Conservation (phyloP, 192 early-diverging fungal species). For the Coemansia sp. region DNA sequence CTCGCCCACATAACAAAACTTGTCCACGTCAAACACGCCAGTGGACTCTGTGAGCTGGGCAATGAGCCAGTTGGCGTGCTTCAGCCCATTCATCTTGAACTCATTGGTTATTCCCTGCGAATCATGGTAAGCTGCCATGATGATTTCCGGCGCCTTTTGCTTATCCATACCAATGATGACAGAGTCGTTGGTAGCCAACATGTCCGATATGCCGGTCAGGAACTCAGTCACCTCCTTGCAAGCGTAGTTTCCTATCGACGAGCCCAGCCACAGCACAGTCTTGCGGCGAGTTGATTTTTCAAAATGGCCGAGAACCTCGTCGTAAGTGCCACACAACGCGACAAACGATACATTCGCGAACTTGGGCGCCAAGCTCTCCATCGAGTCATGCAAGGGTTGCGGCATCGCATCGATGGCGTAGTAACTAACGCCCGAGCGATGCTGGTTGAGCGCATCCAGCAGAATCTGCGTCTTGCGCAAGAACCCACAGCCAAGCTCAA, state of each 20-base stretch:
- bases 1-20: constrained; percentile 72
- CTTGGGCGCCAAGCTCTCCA: constrained; percentile 62
- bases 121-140: constrained; percentile 87
- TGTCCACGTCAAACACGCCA: constrained; percentile 53
- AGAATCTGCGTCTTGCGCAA: constrained; percentile 87
- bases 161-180: constrained; percentile 86
- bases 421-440: constrained; percentile 69
- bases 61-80: constrained; percentile 74
- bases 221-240: constrained; percentile 69
- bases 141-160: constrained; percentile 69
- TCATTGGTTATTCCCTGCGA: constrained; percentile 70
- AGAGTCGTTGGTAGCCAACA: constrained; percentile 68
- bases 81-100: constrained; percentile 84
- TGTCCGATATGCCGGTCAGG: constrained; percentile 59
- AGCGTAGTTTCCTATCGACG: constrained; percentile 81
- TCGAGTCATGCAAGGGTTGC: constrained; percentile 68
- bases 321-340: constrained; percentile 88
- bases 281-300: constrained; percentile 60
- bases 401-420: constrained; percentile 89
- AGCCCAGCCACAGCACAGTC: constrained; percentile 86
- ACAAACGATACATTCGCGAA: constrained; percentile 71
- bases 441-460: constrained; percentile 70
- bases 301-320: constrained; percentile 71
- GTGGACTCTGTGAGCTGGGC: constrained; percentile 18
- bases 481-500: constrained; percentile 90